Percentiles rank a stretch among this genome's conserved stretches.
These are phyloP conservation scores for Porphyrellus cyaneotinctus DNA, from an alignment of 768 basidiomycete species.

Conservation along the genomic window DNA sequence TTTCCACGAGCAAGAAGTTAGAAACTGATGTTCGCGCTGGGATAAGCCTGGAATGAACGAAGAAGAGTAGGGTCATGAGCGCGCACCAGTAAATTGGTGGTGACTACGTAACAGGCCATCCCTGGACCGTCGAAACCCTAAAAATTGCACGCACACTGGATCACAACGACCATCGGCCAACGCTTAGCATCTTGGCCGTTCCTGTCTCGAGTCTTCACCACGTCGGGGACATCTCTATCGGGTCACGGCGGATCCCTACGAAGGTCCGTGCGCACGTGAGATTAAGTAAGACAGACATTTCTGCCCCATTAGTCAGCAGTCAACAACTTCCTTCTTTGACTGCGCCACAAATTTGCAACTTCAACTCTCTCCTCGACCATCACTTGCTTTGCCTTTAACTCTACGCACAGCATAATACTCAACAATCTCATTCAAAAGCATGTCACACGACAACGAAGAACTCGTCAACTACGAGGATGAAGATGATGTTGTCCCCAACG, in stretches of 20 bases:
- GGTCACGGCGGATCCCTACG: not conserved
- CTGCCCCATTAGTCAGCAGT: slow-evolving; percentile 25
- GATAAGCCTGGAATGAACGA: slow-evolving; percentile 2
- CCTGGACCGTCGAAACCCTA: not conserved
- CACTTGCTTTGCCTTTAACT: slow-evolving; percentile 18
- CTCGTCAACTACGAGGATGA: slow-evolving; percentile 95
- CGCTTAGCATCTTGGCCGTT: slow-evolving; percentile 2
- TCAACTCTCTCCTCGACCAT: slow-evolving; percentile 17
- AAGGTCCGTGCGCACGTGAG: slow-evolving; percentile 31
- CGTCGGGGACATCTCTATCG: not conserved
- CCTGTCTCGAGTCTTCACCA: not conserved
- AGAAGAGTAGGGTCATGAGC: not conserved
- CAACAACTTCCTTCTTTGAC: slow-evolving; percentile 6
- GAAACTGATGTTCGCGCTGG: not conserved
- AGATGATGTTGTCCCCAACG: slow-evolving; percentile 69
- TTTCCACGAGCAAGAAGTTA: slow-evolving; percentile 4
- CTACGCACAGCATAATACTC: slow-evolving; percentile 26
- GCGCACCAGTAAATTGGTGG: not conserved
- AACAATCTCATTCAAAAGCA: slow-evolving; percentile 33
- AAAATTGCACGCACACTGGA: not conserved
- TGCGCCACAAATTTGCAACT: slow-evolving; percentile 26
- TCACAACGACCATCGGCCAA: slow-evolving; percentile 5
- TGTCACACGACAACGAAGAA: slow-evolving; percentile 87
- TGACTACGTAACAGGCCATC: slow-evolving; percentile 12
- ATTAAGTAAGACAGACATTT: slow-evolving; percentile 8